A percentile compares a stretch with the other conserved stretches of the same genome.
Conservation (phyloP, 2,329 filamentous ascomycete species). For the Nigrospora osmanthi region DNA sequence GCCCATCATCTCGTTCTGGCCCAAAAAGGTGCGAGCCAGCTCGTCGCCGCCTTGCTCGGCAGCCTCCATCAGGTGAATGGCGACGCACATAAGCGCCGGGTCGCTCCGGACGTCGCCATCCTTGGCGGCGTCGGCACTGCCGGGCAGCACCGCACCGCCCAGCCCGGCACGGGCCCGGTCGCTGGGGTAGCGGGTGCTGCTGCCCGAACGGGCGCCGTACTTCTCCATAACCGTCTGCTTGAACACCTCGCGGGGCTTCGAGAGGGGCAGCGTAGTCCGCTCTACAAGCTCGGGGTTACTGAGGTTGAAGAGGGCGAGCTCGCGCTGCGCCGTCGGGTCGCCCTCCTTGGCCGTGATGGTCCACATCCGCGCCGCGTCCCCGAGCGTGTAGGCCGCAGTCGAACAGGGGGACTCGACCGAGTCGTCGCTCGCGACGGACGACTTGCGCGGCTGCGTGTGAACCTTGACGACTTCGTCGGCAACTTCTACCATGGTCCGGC, state of each 20-base stretch:
- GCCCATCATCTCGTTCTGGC: conserved; percentile 47
- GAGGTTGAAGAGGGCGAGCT: conserved; percentile 88
- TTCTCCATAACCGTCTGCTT: conserved; percentile 77
- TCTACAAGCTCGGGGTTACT: conserved; percentile 81
- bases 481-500: conserved; percentile 73
- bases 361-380: conserved; percentile 82
- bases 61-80: conserved; percentile 95
- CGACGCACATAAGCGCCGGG: conserved; percentile 84
- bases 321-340: conserved; percentile 78
- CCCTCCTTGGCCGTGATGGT: conserved; percentile 92
- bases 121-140: conserved; percentile 21
- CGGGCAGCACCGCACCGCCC: conserved; percentile 13
- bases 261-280: conserved; percentile 74
- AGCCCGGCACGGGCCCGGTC: conserved; percentile 19
- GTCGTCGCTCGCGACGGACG: conserved; percentile 25
- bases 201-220: conserved; percentile 36
- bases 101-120: conserved; percentile 59
- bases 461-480: conserved; percentile 62
- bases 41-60: conserved; percentile 81
- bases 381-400: conserved; percentile 57
- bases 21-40: conserved; percentile 73
- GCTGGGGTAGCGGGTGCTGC: conserved; percentile 20
- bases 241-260: conserved; percentile 81
- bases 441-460: conserved; percentile 56
- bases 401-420: conserved; percentile 33